Evolutionary conservation across 2,329 filamentous ascomycete species (phyloP).

Genomic region (Chaetothyriales sp.): DNA sequence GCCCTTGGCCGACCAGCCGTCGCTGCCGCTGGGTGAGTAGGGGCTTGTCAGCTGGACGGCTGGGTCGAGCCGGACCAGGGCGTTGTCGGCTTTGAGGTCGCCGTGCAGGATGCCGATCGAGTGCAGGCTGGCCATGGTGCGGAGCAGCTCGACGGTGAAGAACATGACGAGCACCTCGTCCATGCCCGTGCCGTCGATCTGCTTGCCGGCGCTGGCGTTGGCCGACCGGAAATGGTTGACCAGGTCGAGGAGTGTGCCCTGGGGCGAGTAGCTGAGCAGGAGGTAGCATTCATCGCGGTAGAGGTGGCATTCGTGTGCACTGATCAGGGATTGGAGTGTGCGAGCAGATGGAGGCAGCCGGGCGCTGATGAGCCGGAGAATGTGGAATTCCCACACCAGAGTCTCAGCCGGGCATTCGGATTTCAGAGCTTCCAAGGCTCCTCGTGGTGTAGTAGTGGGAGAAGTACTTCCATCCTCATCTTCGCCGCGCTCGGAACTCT

Average conservation of each 20-base stretch:
- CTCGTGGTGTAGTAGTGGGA: conserved; percentile 30
- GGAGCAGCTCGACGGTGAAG: conserved; percentile 78
- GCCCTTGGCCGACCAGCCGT: conserved; percentile 68
- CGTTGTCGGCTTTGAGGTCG: conserved; percentile 91
- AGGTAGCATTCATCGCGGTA: conserved; percentile 84
- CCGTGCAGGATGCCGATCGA: conserved; percentile 68
- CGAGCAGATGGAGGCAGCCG: conserved; percentile 53
- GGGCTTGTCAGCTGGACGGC: conserved; percentile 36
- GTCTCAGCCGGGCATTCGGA: conserved; percentile 71
- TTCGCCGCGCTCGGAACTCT: conserved; percentile 46
- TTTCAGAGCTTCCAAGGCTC: conserved; percentile 72
- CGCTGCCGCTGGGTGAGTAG: conserved; percentile 58
- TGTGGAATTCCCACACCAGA: conserved; percentile 75
- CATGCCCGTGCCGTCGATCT: conserved; percentile 46
- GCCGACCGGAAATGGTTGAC: conserved; percentile 74
- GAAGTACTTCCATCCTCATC: conserved; percentile 31
- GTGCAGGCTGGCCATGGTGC: conserved; percentile 79
- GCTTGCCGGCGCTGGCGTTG: conserved; percentile 32
- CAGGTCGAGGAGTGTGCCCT: conserved; percentile 88
- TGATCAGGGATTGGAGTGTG: conserved; percentile 60
- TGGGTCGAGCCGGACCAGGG: conserved; percentile 58
- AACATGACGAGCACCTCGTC: conserved; percentile 92
- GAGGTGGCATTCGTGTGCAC: conserved; percentile 78
- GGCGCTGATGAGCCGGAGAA: conserved; percentile 67
- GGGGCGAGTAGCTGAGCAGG: conserved; percentile 69